A percentile compares a stretch with the other conserved stretches of the same genome.
Conservation (phyloP, 176 grass and related monocot genomes). For the Avena sativa region DNA sequence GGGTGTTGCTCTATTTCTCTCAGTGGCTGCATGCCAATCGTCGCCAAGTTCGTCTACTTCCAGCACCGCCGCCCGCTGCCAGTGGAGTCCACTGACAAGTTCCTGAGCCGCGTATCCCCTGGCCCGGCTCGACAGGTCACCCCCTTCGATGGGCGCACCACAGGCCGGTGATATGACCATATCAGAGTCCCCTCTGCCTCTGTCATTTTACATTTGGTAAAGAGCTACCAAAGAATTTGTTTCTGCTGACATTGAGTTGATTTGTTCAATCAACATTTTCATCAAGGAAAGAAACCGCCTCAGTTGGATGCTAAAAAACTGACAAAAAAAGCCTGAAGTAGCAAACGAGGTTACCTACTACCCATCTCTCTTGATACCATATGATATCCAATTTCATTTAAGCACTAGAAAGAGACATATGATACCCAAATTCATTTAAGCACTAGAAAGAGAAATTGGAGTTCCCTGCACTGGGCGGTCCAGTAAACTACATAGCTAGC, state of each 20-base stretch:
- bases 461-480: too few species aligned
- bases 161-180: conserved; percentile 35
- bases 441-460: too few species aligned
- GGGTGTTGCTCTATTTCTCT: neutral
- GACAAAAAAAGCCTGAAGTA: too few species aligned
- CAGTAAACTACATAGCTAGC: too few species aligned
- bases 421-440: too few species aligned
- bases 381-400: too few species aligned
- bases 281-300: neutral
- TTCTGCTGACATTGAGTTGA: neutral
- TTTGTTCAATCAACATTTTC: neutral
- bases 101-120: neutral
- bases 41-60: conserved; percentile 48
- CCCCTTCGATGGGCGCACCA: conserved; percentile 15
- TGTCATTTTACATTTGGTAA: too few species aligned
- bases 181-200: neutral
- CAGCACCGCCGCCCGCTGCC: conserved; percentile 37
- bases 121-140: neutral
- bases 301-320: neutral
- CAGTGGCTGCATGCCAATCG: conserved; percentile 39
- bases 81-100: neutral
- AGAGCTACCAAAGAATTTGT: neutral
- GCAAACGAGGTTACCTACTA: too few species aligned
- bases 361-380: too few species aligned
- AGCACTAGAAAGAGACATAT: too few species aligned